Conservation (phyloP, 2,329 filamentous ascomycete species). For the Exophiala spinifera region DNA sequence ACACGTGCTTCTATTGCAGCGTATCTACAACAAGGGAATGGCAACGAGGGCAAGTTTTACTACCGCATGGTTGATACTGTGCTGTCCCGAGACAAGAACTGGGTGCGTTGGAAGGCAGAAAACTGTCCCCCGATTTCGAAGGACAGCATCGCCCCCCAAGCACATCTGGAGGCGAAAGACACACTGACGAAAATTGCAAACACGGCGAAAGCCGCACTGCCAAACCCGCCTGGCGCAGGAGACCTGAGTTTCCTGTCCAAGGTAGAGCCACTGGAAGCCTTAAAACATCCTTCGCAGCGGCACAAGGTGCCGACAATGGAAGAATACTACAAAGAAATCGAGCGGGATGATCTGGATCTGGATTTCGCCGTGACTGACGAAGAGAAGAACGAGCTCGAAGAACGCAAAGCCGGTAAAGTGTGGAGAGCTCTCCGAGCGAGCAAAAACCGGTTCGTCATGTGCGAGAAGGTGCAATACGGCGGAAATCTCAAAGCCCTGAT, state of each 20-base stretch:
- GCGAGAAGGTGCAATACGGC: conserved; percentile 84
- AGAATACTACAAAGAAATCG: conserved; percentile 69
- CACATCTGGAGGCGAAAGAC: conserved; percentile 67
- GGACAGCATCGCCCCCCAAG: conserved; percentile 64
- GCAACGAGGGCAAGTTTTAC: conserved; percentile 84
- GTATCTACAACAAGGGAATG: conserved; percentile 64
- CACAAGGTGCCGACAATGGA: conserved; percentile 68
- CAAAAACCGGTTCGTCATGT: conserved; percentile 60
- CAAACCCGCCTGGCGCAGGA: conserved; percentile 67
- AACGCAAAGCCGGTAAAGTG: conserved; percentile 79
- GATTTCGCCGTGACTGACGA: conserved; percentile 70
- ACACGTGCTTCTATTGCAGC: conserved; percentile 76
- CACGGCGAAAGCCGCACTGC: conserved; percentile 63
- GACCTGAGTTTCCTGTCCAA: conserved; percentile 76
- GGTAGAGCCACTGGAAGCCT: conserved; percentile 63
- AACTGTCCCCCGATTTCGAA: conserved; percentile 83
- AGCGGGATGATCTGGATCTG: conserved; percentile 78
- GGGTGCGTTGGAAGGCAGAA: conserved; percentile 97
- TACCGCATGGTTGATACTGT: conserved; percentile 96
- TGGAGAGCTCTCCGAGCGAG: conserved; percentile 86
- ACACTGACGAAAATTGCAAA: conserved; percentile 64
- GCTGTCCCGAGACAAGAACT: conserved; percentile 92
- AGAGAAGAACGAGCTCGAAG: conserved; percentile 58
- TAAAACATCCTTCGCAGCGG: conserved; percentile 64
- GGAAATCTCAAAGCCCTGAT: conserved; percentile 57